Conservation (phyloP, 148 eudicot species). For the Rhododendron henanense region DNA sequence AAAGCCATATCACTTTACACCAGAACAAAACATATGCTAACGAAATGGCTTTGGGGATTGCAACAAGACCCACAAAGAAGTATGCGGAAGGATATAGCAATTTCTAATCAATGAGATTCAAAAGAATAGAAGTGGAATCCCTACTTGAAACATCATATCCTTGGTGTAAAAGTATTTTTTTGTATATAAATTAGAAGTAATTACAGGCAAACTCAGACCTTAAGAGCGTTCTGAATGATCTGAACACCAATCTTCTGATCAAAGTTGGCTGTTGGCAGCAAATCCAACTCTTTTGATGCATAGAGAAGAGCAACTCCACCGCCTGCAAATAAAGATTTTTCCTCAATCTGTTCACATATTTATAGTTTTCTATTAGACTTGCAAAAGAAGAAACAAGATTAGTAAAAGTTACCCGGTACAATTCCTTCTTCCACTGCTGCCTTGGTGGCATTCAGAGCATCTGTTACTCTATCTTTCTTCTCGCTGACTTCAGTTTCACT, state of each 20-base stretch:
- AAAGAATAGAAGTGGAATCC: background rate
- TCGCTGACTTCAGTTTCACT: constrained; percentile 95
- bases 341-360: background rate
- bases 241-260: constrained; percentile 59
- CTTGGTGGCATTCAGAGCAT: constrained; percentile 94
- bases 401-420: constrained; percentile 55
- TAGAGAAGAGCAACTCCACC: constrained; percentile 64
- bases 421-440: constrained; percentile 99
- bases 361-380: background rate
- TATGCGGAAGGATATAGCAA: background rate
- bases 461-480: constrained; percentile 96
- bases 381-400: background rate
- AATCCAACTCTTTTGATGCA: constrained; percentile 48
- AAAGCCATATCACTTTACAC: background rate
- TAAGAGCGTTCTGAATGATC: constrained; percentile 48
- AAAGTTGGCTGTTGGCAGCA: constrained; percentile 45
- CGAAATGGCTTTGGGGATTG: background rate
- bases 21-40: background rate
- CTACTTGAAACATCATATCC: background rate
- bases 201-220: constrained; percentile 11
- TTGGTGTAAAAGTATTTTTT: too few species aligned
- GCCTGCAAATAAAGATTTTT: constrained; percentile 17
- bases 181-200: background rate
- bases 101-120: background rate
- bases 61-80: too few species aligned